Evolutionary conservation across 495 filamentous ascomycete genomes (phyloP), one percentile per base, ranked within the genome.

Genomic region (Cladorrhinum samala): DNA sequence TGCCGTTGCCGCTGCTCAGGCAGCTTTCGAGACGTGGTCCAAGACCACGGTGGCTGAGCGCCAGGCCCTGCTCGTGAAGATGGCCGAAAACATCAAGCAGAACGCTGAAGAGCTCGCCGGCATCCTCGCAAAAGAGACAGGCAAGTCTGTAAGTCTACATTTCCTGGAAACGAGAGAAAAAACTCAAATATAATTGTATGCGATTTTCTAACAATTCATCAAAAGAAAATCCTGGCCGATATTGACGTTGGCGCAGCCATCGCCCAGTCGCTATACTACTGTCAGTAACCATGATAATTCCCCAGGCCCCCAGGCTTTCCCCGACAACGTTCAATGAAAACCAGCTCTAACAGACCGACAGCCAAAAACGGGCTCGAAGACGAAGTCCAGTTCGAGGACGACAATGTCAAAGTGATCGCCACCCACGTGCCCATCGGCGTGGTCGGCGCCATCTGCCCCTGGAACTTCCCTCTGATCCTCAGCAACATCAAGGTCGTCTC

Each of bases 381-480:
- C 40, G 72, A 76, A 23, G 45, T 76, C 17, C 64, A 81, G 40
- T 69, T 78, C 46, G 80, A 84, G 27, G 77, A 70, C 46, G 76
- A 75, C 17, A 72, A 71, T 4, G 55, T 62, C 25, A 67, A 64
- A 45, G 68, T 80, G 46, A 59, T 81, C 23, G 72, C 72, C 7
- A 77, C 75, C 0, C 72, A 82, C 60, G 55, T 62, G 11, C 79
- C 81, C 0, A 68, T 83, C 33, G 81, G 81, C 33, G 69, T 81
- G 8, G 69, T 73, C 16, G 77, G 59, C 20, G 80, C 74, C 49
- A 81, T 83, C 53, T 68, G 71, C 39, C 82, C 83, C 0, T 86
- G 83, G 79, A 86, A 86, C 74, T 86, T 79, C 64, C 81, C 82
- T n/a, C 46, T 83, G 1, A 68, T 82, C 40, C 71, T 84, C 4